Evolutionary conservation across 2,329 filamentous ascomycete species (phyloP).

Genomic region (Penicillium sp.): DNA sequence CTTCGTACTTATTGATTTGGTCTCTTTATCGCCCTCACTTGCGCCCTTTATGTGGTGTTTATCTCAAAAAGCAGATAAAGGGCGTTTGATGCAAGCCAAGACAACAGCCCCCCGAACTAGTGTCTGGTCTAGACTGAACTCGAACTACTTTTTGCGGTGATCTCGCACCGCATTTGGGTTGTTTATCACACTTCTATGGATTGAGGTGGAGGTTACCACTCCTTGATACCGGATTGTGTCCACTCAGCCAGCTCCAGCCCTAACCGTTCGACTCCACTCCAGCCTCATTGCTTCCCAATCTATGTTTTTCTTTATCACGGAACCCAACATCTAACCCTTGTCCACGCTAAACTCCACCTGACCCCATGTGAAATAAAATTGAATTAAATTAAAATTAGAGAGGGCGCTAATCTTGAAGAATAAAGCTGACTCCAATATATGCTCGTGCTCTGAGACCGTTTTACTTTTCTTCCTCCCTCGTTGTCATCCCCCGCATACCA

Average conservation of each 20-base stretch:
- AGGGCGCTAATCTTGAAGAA: neutral
- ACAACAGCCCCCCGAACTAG: neutral
- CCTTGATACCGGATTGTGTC: neutral
- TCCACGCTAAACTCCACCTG: too few relatives aligned
- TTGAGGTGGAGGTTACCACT: neutral
- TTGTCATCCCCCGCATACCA: slow-evolving; percentile 11
- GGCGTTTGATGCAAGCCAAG: neutral
- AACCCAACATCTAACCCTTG: too few relatives aligned
- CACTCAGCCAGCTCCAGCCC: neutral
- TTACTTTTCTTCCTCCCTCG: neutral
- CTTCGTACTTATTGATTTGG: neutral
- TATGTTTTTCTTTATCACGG: too few relatives aligned
- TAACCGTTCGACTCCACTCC: neutral
- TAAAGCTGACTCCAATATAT: neutral
- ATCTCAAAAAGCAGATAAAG: neutral
- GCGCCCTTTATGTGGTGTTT: neutral
- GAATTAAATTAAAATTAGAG: too few relatives aligned
- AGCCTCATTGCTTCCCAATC: neutral
- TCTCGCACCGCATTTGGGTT: neutral
- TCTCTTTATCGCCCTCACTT: neutral
- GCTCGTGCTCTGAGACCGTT: neutral
- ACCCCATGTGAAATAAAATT: too few relatives aligned
- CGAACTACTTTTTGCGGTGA: neutral
- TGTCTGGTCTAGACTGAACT: slow-evolving; percentile 1
- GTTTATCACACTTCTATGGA: neutral